Base-by-base conservation (phyloP, 2,329 filamentous ascomycete species). In the Alternaria gansuensis region DNA sequence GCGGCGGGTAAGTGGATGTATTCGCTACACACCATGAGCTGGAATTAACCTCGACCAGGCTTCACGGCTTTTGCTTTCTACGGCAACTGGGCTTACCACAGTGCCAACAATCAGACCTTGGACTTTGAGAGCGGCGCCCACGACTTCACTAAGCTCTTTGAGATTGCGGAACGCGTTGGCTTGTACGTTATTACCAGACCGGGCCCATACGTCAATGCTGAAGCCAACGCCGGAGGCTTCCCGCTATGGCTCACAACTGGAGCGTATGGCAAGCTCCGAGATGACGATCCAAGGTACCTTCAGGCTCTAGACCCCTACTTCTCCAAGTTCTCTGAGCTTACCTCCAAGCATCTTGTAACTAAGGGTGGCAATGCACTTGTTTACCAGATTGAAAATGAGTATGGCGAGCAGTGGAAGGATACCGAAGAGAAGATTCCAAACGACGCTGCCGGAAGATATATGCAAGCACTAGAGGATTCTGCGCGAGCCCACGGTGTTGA, bases 201-300 rank as follows among this genome's bases (percentile, higher is more conserved):
- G 0, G 86, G 87, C 0, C 86, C 86, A 0, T 89, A 89, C 56
- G 82, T 87, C 57, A 89, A 89, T 61, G 87, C 86, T 1, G 87
- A 89, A 68, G 81, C 85, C 3, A 87, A 84, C 61, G 85, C 83
- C 1, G 87, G 87, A 31, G 87, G 87, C 0, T 85, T 87, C 56
- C 85, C 87, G 0, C 76, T 87, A 1, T 89, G 87, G 85, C 72
- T 86, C 5, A 88, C 86, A 0, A 88, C 86, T 0, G 87, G 86
- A 41, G 85, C 79, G 26, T 85, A 86, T 49, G 85, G 86, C 2
- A 67, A 71, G 21, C 74, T 86, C 14, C 77, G 86, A 31, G 78
- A 86, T 54, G 81, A 86, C 39, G 81, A 88, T 59, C 70, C 80
- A 4, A 77, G 80, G 45, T 87, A 83, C 68, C 84, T 82, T 2